These are phyloP conservation scores for Rhizopogon vulgaris DNA, from an alignment of 768 basidiomycete genomes.

Conservation along the genomic window DNA sequence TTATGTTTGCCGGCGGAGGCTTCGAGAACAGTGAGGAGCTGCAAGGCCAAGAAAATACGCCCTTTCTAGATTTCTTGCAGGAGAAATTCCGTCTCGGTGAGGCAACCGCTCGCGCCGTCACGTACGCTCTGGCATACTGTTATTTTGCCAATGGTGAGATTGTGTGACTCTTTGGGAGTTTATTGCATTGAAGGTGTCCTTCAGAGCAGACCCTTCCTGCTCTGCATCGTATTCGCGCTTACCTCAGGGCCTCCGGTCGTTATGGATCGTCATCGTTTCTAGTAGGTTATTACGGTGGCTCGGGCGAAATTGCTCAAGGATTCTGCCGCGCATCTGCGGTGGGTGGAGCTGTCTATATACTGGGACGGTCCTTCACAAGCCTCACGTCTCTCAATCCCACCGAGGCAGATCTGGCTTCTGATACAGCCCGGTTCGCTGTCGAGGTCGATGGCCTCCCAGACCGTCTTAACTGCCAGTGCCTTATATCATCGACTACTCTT, in stretches of 20 bases:
- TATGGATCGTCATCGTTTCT: slow-evolving; percentile 89
- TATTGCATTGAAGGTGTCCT: slow-evolving; percentile 1
- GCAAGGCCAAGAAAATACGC: slow-evolving; percentile 43
- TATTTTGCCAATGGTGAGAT: slow-evolving; percentile 47
- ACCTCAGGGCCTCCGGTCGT: slow-evolving; percentile 73
- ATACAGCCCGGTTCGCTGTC: slow-evolving; percentile 32
- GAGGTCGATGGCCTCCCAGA: slow-evolving; percentile 58
- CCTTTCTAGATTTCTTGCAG: slow-evolving; percentile 62
- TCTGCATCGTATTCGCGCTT: slow-evolving; percentile 63
- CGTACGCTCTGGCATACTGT: slow-evolving; percentile 76
- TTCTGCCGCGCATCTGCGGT: slow-evolving; percentile 88
- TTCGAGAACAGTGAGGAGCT: slow-evolving; percentile 62
- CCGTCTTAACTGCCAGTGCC: slow-evolving; percentile 43
- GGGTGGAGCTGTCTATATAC: slow-evolving; percentile 64
- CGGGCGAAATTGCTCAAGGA: slow-evolving; percentile 89
- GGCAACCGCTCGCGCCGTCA: slow-evolving; percentile 53
- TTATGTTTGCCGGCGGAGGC: slow-evolving; percentile 74
- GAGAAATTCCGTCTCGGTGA: slow-evolving; percentile 57
- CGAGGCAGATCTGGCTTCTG: slow-evolving; percentile 13
- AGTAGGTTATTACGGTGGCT: slow-evolving; percentile 91
- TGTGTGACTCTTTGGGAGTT: background rate
- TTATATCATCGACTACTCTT: slow-evolving; percentile 44
- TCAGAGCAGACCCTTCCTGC: slow-evolving; percentile 64
- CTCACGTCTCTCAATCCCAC: slow-evolving; percentile 24
- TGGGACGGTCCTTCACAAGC: slow-evolving; percentile 39